phyloP scores from a whole-genome alignment of 192 early-diverging fungal species.

The Backusella westeae region DNA sequence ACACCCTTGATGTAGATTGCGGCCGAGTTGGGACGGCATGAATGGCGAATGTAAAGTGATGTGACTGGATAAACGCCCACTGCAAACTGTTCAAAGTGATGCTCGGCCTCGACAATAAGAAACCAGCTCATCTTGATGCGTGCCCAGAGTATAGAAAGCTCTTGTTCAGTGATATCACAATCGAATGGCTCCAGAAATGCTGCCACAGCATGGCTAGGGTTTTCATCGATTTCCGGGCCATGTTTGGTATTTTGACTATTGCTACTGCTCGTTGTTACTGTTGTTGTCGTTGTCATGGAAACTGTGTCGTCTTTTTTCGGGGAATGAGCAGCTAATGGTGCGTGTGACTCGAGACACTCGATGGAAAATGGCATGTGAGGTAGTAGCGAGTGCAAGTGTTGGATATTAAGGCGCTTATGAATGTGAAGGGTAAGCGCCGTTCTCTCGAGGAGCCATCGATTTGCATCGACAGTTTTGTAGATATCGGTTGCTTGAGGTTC shows the following conservation, averaged over 20 bases:
- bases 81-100: constrained; percentile 3
- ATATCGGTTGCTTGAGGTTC: constrained; percentile 16
- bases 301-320: background rate
- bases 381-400: constrained; percentile 16
- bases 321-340: background rate
- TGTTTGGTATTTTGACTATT: background rate
- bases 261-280: background rate
- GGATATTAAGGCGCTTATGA: constrained; percentile 22
- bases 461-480: constrained; percentile 14
- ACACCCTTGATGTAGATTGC: constrained; percentile 48
- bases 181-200: background rate
- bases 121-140: constrained; percentile 1
- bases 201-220: background rate
- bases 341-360: constrained; percentile 13
- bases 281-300: background rate
- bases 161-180: constrained; percentile 7
- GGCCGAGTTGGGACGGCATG: constrained; percentile 63
- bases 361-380: constrained; percentile 19
- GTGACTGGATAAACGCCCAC: constrained; percentile 49
- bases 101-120: constrained; percentile 18
- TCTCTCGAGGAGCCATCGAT: constrained; percentile 23
- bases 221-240: background rate
- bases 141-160: background rate
- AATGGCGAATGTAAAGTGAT: constrained; percentile 61
- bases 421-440: constrained; percentile 13